Evolutionary conservation across 1,139 yeast species (phyloP), one percentile per base, ranked within the genome.

Genomic region (Citeromyces hawaiiensis): DNA sequence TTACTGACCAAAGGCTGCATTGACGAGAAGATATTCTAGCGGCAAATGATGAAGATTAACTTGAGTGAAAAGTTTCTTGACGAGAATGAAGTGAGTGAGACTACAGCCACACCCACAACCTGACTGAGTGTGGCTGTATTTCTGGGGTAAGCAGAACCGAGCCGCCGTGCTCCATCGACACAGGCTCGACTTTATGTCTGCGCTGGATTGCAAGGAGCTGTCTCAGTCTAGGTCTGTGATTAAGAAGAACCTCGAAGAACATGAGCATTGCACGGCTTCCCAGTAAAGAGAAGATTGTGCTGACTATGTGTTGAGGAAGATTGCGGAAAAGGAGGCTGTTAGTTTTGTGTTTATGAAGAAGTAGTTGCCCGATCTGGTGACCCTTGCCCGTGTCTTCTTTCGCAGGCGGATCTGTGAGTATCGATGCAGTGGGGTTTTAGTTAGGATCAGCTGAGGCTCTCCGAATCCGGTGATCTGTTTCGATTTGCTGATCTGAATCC

Each of bases 1-100:
- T 57, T 91, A n/a, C 61, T 82, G 38, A 80, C 88, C 0, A 75
- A 94, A 0, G 98, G 98, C 0, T 77, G 88, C 44, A 83, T 91
- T 36, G 99, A 91, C 55, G 99, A 91, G 54, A 91, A 91, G 60
- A 87, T 91, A 4, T 79, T 83, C 46, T 97, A 91, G 56, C 66
- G 99, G n/a, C 98, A 91, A 54, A 63, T 87, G 43, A 79, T 86
- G 67, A 91, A 93, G 56, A 76, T 66, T 44, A 88, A 81, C 41
- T 59, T 91, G 40, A 83, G 96, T 38, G 81, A 81, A 44, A 77
- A 77, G 46, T 82, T 91, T 50, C 61, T 91, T 48, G 91, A 82
- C 50, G 64, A 66, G 38, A 65, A 66, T 34, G 47, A 47, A 5
- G 63, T 62, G 11, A 60, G 69, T 0, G 69, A 70, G 55, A 48